phyloP scores from a whole-genome alignment of 1,284 basidiomycete species.

The Leccinum pallidistipes region DNA sequence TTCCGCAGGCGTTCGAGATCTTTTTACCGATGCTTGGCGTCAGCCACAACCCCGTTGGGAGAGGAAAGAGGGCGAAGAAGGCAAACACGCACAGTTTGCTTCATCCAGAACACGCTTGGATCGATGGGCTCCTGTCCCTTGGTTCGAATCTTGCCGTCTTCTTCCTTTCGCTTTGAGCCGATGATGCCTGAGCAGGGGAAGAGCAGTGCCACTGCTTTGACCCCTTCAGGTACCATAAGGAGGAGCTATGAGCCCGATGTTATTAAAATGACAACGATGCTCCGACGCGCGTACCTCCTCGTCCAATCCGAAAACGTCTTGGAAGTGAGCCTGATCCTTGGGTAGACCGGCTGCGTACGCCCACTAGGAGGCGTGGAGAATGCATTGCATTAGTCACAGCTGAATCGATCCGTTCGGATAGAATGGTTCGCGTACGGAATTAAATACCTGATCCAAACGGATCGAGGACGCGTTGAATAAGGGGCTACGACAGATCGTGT shows the following conservation, averaged over 20 bases:
- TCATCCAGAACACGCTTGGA: conserved; percentile 69
- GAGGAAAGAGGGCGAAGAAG: not conserved
- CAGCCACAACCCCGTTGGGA: conserved; percentile 1
- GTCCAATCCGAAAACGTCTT: conserved; percentile 84
- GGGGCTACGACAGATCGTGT: conserved; percentile 2
- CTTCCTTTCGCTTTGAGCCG: conserved; percentile 52
- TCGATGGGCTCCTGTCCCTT: conserved; percentile 57
- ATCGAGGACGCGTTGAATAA: conserved; percentile 1
- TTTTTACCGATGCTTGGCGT: conserved; percentile 29
- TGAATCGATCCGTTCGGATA: not conserved
- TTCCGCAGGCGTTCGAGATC: conserved; percentile 89
- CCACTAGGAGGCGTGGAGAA: conserved; percentile 54
- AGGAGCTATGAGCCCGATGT: conserved; percentile 54
- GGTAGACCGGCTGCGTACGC: conserved; percentile 72
- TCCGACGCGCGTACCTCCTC: conserved; percentile 48
- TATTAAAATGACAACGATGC: not conserved
- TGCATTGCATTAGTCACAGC: not conserved
- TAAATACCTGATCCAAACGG: conserved; percentile 46
- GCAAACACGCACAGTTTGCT: conserved; percentile 60
- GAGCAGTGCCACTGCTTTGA: conserved; percentile 79
- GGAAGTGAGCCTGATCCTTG: conserved; percentile 57
- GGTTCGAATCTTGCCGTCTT: conserved; percentile 52
- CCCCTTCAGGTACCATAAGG: conserved; percentile 64
- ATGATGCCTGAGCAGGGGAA: conserved; percentile 69
- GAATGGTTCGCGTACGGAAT: conserved; percentile 40